Evolutionary conservation across 2,329 filamentous ascomycete species (phyloP), one percentile per base, ranked within the genome.

Genomic region (Venturia effusa): DNA sequence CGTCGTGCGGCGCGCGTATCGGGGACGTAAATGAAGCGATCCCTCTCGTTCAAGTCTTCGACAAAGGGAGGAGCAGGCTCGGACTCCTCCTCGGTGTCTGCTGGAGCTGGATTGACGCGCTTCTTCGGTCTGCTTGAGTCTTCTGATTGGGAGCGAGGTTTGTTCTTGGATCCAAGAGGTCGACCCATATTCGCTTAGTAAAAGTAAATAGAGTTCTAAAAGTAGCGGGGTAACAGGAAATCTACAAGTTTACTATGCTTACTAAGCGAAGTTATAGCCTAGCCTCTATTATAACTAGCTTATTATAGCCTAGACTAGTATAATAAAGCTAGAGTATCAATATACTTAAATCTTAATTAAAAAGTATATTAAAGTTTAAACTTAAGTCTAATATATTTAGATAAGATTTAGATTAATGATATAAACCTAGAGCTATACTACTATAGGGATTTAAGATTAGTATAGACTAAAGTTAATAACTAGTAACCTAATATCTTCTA

Each of bases 21-120:
- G n/a, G 62, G 62, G 27, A 64, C 19, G 41, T 64, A 64, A 4
- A 24, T 40, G 19, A 62, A 62, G 15, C 61, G 61, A 32, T 60
- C 59, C 27, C 8, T 24, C 59, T 40, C 59, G n/a, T 40, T 60
- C 59, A 57, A 57, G 11, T 57, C 30, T 17, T 57, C 30, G 27
- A 34, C 15, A 17, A 32, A 57, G 1, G 27, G 15, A n/a, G 51
- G 22, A n/a, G 19, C 4, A 1, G 3, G 19, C 17, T 55, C 15
- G 11, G 8, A 13, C 0, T 34, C 27, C 15, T 57, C 30, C n/a
- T 57, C 5, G 1, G 19, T n/a, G 8, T n/a, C 6, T 4, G 34
- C 30, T 7, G 19, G 51, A 5, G 34, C 19, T 11, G 51, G 51
- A 32, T 19, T 22, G 27, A 57, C 27, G 51, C 51, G 51, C 19